Percentiles rank a stretch among this genome's conserved stretches.
Evolutionary conservation across 2,329 filamentous ascomycete genomes (phyloP).

Genomic region (Colletotrichum sp.): DNA sequence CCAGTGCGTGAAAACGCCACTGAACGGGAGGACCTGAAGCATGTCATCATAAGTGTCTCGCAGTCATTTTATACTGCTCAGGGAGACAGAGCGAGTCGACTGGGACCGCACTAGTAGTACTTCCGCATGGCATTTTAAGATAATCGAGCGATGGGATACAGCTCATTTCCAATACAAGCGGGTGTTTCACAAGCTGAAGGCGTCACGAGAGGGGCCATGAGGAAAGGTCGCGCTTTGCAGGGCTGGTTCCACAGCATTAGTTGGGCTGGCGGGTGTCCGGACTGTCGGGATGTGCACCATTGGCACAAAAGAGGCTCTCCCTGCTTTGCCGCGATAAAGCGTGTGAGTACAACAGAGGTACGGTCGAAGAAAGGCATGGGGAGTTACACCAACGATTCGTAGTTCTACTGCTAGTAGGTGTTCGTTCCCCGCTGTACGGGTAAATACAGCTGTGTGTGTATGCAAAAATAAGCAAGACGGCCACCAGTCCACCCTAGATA

Average conservation of each 20-base stretch:
- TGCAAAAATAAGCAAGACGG: neutral
- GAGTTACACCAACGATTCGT: neutral
- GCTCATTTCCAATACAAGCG: neutral
- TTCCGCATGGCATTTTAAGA: neutral
- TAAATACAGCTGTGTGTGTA: neutral
- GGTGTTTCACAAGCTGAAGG: neutral
- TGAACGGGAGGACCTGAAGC: neutral
- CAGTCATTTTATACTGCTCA: neutral
- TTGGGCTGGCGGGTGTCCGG: neutral
- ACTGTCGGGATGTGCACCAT: neutral
- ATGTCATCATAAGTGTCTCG: neutral
- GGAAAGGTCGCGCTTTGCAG: neutral
- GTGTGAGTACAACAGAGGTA: neutral
- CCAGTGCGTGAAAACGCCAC: neutral
- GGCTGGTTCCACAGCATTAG: neutral
- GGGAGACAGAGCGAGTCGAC: neutral
- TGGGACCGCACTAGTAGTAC: neutral
- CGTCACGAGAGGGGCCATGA: neutral
- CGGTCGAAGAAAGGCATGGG: neutral
- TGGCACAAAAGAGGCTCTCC: neutral
- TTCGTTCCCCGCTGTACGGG: neutral
- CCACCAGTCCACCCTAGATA: neutral
- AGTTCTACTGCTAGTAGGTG: neutral
- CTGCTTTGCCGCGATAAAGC: neutral
- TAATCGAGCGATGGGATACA: neutral